phyloP scores from a whole-genome alignment of 2,329 filamentous ascomycete genomes.

The Coniochaeta prunicola region DNA sequence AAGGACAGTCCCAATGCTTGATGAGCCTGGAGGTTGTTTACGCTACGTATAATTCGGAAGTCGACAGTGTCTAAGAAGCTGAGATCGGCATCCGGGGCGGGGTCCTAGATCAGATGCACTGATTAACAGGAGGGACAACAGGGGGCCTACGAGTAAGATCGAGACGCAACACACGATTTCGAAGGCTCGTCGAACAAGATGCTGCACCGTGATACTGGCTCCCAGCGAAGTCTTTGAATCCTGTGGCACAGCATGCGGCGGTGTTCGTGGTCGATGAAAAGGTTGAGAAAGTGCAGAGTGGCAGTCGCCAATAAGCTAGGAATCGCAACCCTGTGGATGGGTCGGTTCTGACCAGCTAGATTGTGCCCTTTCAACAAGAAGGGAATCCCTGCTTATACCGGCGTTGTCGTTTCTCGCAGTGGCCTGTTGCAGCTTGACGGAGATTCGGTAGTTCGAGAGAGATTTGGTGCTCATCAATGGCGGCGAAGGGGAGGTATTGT shows the following conservation, averaged over 20 bases:
- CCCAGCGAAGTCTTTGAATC: constrained; percentile 33
- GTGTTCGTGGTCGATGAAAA: constrained; percentile 36
- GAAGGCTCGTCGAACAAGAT: constrained; percentile 40
- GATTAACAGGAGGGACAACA: neutral
- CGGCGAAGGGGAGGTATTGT: constrained; percentile 36
- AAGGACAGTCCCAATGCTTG: neutral
- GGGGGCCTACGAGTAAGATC: constrained; percentile 5
- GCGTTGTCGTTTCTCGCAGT: neutral
- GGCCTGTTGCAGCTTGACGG: neutral
- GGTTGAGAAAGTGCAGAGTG: constrained; percentile 36
- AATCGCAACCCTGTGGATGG: neutral
- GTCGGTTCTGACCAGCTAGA: neutral
- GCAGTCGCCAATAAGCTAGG: constrained; percentile 9
- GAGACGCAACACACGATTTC: constrained; percentile 22
- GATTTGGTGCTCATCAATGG: constrained; percentile 27
- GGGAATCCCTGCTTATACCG: neutral
- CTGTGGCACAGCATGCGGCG: constrained; percentile 43
- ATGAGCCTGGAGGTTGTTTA: neutral
- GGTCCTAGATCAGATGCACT: neutral
- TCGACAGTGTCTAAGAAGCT: neutral
- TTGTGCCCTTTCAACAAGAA: neutral
- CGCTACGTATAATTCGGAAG: neutral
- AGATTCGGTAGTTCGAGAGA: constrained; percentile 20
- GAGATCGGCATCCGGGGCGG: neutral
- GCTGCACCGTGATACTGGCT: constrained; percentile 43